Evolutionary conservation across 495 filamentous ascomycete species (phyloP), one percentile per base, ranked within the genome.

Genomic region (Penicillium nucicola): DNA sequence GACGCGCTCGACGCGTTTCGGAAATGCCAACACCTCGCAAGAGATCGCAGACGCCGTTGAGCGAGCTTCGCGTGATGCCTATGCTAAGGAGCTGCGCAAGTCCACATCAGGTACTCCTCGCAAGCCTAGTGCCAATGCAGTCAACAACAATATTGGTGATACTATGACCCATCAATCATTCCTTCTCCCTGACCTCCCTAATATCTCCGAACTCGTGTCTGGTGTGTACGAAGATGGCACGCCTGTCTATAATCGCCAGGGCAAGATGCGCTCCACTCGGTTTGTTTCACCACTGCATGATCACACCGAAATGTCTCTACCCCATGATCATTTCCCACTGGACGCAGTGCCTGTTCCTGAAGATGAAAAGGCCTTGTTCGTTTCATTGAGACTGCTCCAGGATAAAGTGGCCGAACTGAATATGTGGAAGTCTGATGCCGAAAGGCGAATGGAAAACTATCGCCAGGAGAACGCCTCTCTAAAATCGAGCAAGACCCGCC

Each of bases 131-230:
- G 40, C 56, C 28, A 55, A 55, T 45, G 25, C 55, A 12, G 50
- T 56, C 31, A 55, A 57, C 45, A 55, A 53, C 32, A 70, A 68
- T 34, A 57, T 57, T 36, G 66, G 66, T 1, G 72, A 73, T 10
- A 76, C 67, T 13, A 64, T 58, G 36, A 77, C 73, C 5, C 73
- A 76, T 36, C 77, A 82, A 36, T 87, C 85, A 2, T 86, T 87
- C 62, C 70, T 82, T 42, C 77, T 89, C 22, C 84, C 85, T 8
- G 80, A 86, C 40, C 70, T 87, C 37, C 83, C 85, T 11, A 87
- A 88, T 53, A 74, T 88, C 42, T 85, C 85, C 11, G 86, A 89
- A 50, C 75, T 89, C 14, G 79, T 89, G 5, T 85, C 84, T 22
- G 85, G 84, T 52, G 74, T 81, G 5, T 85, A 83, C 55, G 71